These are phyloP conservation scores for Arctium lappa DNA, from an alignment of 129 eudicot species.

Conservation along the genomic window DNA sequence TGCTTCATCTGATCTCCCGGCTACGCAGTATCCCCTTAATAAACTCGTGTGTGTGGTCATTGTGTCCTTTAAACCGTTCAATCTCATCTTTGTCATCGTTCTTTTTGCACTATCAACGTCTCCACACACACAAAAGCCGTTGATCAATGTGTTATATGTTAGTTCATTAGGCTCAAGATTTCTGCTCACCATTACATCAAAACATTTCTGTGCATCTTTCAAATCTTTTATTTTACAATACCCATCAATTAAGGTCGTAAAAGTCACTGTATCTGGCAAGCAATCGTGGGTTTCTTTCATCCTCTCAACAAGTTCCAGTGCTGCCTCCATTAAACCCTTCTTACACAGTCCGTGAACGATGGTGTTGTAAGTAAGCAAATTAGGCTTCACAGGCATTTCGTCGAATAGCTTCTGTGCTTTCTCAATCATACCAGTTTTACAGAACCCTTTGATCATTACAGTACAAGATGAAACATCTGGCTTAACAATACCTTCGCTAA, in stretches of 20 bases:
- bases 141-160: slow-evolving; percentile 47
- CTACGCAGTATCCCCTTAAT: slow-evolving; percentile 53
- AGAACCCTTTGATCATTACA: slow-evolving; percentile 53
- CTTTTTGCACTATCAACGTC: slow-evolving; percentile 47
- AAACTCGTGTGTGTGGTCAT: slow-evolving; percentile 53
- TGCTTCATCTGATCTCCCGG: slow-evolving; percentile 50
- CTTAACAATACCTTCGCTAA: slow-evolving; percentile 28
- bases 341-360: slow-evolving; percentile 52
- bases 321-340: slow-evolving; percentile 41
- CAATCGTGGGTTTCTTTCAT: slow-evolving; percentile 38
- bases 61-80: slow-evolving; percentile 49
- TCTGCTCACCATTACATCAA: slow-evolving; percentile 40
- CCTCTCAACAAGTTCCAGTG: slow-evolving; percentile 27
- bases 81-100: slow-evolving; percentile 56
- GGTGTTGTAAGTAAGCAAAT: slow-evolving; percentile 38
- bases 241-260: slow-evolving; percentile 60
- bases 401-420: slow-evolving; percentile 63
- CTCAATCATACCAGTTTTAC: slow-evolving; percentile 48
- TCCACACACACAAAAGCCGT: slow-evolving; percentile 51
- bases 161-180: slow-evolving; percentile 44
- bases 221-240: slow-evolving; percentile 49
- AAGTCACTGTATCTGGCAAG: slow-evolving; percentile 49
- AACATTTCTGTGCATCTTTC: slow-evolving; percentile 40
- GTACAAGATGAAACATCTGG: slow-evolving; percentile 54
- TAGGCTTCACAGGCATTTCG: slow-evolving; percentile 39